Conservation (phyloP, 148 eudicot genomes). For the Camellia lanceoleosa region DNA sequence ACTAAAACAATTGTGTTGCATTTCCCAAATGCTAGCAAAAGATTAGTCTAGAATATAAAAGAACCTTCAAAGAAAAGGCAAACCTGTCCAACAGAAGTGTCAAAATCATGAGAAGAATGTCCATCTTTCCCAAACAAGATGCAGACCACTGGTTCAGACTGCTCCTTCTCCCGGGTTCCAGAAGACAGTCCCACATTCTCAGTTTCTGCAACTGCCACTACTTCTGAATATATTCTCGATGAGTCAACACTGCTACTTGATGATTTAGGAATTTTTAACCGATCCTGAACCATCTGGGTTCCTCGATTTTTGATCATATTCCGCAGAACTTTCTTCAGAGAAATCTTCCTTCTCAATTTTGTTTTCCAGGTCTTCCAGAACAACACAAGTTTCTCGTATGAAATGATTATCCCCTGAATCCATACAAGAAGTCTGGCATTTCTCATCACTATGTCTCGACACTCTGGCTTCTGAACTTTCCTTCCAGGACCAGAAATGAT, state of each 20-base stretch:
- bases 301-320: constrained; percentile 18
- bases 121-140: constrained; percentile 14
- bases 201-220: constrained; percentile 17
- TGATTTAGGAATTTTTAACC: constrained; percentile 6
- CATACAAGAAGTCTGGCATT: not conserved
- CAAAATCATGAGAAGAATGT: constrained; percentile 22
- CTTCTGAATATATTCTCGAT: constrained; percentile 4
- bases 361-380: constrained; percentile 8
- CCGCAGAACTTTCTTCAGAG: constrained; percentile 21
- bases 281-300: constrained; percentile 10
- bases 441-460: not conserved
- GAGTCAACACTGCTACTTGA: not conserved
- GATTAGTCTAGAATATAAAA: not conserved
- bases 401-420: constrained; percentile 2
- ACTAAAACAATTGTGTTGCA: too few species aligned
- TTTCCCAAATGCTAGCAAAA: too few species aligned
- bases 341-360: constrained; percentile 20
- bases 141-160: constrained; percentile 21
- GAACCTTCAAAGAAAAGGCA: not conserved
- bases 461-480: not conserved
- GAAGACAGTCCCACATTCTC: constrained; percentile 1
- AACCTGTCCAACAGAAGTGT: constrained; percentile 30
- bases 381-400: constrained; percentile 5
- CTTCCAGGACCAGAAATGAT: not conserved
- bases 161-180: constrained; percentile 16